Conservation (phyloP, 2,329 filamentous ascomycete species). For the Aspergillus phoenicis region DNA sequence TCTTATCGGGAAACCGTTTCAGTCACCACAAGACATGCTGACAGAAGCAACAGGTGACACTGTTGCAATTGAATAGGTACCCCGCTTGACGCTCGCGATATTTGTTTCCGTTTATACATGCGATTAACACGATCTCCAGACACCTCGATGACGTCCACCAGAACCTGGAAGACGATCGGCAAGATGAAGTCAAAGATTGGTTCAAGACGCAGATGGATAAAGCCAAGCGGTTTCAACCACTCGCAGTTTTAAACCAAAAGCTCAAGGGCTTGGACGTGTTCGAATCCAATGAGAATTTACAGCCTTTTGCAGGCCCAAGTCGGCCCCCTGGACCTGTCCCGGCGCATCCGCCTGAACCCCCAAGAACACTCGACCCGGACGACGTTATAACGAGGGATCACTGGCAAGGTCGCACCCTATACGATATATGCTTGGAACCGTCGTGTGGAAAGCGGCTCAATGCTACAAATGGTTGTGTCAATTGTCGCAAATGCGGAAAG, state of each 20-base stretch:
- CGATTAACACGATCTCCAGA: conserved; percentile 44
- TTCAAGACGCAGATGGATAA: conserved; percentile 93
- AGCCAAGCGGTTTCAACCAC: conserved; percentile 87
- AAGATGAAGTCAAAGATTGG: conserved; percentile 96
- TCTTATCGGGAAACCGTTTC: background rate
- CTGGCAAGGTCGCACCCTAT: conserved; percentile 77
- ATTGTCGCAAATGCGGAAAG: conserved; percentile 89
- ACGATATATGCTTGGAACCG: conserved; percentile 85
- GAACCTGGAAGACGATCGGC: conserved; percentile 82
- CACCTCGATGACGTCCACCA: conserved; percentile 88
- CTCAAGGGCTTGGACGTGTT: conserved; percentile 90
- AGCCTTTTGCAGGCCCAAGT: conserved; percentile 42
- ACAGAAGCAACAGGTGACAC: conserved; percentile 66
- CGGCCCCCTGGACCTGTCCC: conserved; percentile 31
- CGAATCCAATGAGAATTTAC: conserved; percentile 77
- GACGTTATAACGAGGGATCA: conserved; percentile 84
- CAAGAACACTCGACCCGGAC: conserved; percentile 69
- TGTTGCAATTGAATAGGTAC: conserved; percentile 85
- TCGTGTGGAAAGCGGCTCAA: conserved; percentile 79
- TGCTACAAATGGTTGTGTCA: conserved; percentile 78
- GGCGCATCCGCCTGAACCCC: conserved; percentile 36
- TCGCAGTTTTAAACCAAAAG: conserved; percentile 90
- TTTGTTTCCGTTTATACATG: background rate
- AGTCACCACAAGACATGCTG: conserved; percentile 9
- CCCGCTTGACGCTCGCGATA: conserved; percentile 5